Base-by-base conservation (phyloP, 2,329 filamentous ascomycete genomes). In the Botrytis fabae region DNA sequence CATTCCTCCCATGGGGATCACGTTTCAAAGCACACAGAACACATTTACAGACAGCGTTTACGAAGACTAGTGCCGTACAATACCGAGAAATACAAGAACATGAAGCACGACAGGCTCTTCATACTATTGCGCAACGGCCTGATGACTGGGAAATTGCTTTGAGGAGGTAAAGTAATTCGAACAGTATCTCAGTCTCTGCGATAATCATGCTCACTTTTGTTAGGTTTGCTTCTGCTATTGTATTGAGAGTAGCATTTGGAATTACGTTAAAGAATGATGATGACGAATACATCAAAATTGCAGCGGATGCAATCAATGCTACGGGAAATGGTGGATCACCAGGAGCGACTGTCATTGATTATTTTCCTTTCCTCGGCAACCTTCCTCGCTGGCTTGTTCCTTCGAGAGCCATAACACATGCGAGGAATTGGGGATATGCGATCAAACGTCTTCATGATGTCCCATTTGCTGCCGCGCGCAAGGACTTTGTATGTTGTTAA, bases 241-340 rank as follows among this genome's bases (percentile, higher is more conserved):
- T 85, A 0, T 77, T 85, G 22, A 78, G 81, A 7, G 84, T 85
- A 20, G 83, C 83, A 2, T 85, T 85, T 74, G 84, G 84, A 12
- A 81, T 85, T 64, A 78, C 76, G 5, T 80, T 85, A 28, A 73
- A 81, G 7, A 77, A 78, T 32, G 80, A 84, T 48, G 65, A 79
- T 32, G 82, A 85, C 75, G 81, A 82, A 1, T 84, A 82, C 72
- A 81, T 86, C 46, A 78, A 84, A 70, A 80, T 83, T 74, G 83
- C 83, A 20, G 74, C 76, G 63, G 78, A 80, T 69, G 80, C 79
- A 16, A 72, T 73, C 12, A 74, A 77, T 51, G 79, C 79, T 6
- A 74, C 73, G 5, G 77, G 74, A 25, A 74, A 80, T 44, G 80
- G 80, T 38, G 80, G 80, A 1, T 75, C 78, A 5, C 80, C 80